These are phyloP conservation scores for Penicillium rolfsii DNA, from an alignment of 2,329 filamentous ascomycete genomes.

Conservation along the genomic window DNA sequence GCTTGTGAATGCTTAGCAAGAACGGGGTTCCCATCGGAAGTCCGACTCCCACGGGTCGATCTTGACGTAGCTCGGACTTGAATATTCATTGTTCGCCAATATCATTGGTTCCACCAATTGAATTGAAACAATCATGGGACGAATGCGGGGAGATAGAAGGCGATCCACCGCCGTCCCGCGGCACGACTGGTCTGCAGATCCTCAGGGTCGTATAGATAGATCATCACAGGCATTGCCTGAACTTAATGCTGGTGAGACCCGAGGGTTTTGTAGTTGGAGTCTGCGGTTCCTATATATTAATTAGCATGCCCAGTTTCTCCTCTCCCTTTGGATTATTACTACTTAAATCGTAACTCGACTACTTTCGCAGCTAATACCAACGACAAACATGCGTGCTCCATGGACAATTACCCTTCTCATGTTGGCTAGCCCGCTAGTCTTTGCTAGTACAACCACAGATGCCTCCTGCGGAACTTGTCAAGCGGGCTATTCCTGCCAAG, in stretches of 20 bases:
- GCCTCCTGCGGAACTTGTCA: neutral
- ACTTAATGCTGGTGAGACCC: too few relatives aligned
- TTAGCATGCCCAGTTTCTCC: neutral
- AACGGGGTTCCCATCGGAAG: slow-evolving; percentile 4
- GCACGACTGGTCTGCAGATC: neutral
- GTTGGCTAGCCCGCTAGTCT: neutral
- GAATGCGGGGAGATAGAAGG: neutral
- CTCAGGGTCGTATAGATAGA: slow-evolving; percentile 3
- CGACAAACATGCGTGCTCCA: neutral
- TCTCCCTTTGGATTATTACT: neutral
- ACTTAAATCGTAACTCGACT: neutral
- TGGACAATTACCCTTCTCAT: neutral
- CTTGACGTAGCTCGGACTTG: neutral
- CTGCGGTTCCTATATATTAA: neutral
- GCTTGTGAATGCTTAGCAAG: slow-evolving; percentile 6
- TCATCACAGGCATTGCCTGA: neutral
- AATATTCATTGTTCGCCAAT: neutral
- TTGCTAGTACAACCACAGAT: neutral
- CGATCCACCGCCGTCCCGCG: neutral
- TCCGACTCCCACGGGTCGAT: neutral
- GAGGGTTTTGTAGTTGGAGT: neutral
- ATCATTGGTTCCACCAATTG: neutral
- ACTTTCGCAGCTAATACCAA: neutral
- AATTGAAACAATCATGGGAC: slow-evolving; percentile 2
- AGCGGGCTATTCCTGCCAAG: neutral